Evolutionary conservation across 2,329 filamentous ascomycete genomes (phyloP), one percentile per base, ranked within the genome.

Genomic region (Gyromitra esculenta): DNA sequence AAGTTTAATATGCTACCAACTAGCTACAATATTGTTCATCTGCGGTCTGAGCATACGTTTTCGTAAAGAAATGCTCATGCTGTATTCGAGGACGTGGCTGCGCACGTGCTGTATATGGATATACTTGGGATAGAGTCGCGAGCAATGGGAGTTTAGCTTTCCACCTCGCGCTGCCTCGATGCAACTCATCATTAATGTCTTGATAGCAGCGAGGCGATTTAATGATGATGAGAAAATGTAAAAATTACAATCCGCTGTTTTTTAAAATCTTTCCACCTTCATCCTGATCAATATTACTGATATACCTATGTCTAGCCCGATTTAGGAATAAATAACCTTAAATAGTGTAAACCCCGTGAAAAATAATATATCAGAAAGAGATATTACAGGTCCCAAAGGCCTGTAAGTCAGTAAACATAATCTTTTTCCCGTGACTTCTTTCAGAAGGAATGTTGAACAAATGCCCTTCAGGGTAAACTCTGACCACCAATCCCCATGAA

Each of bases 391-490:
- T 9, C 50, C 52, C n/a, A 52, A 59, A 59, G 41, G 25, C 48
- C 31, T 54, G 48, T 8, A 41, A 45, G 39, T 21, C 35, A 67
- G 50, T 48, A 48, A 39, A n/a, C 39, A 57, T 6, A 7, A 63
- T 21, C 68, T 18, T 71, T 71, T 64, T 37, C 68, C 59, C 56
- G n/a, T 45, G n/a, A 31, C 13, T 56, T 35, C 37, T 54, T 50
- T 3, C 13, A 39, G 35, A 45, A 52, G 35, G 7, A 9, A 9
- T 45, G 13, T 48, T 18, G 50, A 64, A 57, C 4, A 21, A 25
- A 54, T 52, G 41, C 45, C 37, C 50, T 35, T 18, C 54, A 74
- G 68, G 45, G 18, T 25, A 50, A 70, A 70, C 50, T 52, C 72
- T 59, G 64, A 15, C 60, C 69, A 48, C 45, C 37, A 6, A 41